Evolutionary conservation across 192 early-diverging fungal species (phyloP), one percentile per base, ranked within the genome.

Genomic region (Oehlia diaphana): DNA sequence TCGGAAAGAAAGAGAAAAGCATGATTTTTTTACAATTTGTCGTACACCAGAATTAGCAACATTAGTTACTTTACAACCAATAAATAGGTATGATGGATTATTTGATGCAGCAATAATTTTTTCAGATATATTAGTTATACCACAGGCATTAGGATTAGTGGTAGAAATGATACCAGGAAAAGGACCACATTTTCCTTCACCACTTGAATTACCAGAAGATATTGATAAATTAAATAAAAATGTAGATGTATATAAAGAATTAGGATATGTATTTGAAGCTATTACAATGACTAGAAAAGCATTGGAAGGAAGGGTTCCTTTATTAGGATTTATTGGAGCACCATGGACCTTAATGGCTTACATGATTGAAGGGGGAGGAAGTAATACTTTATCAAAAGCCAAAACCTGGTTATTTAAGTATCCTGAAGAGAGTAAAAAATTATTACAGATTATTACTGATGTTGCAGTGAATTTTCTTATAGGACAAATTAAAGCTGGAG

Each of bases 321-420:
- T 99, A 80, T 91, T 96, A 83, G 98, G 98, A 19, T 99, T 99
- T 81, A 90, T 91, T n/a, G 98, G 98, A 23, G 95, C 96, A 0
- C 98, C 98, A 8, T 99, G 98, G 98, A 99, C 98, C 35, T 87
- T 99, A 64, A 94, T 98, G 94, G 95, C 96, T 10, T 99, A 99
- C 81, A 98, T 98, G 96, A 93, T 99, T 82, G 98, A 99, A 84
- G 98, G 98, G 50, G 95, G 96, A 44, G 95, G 97, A 12, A 95
- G 94, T 83, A 97, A 96, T 83, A 95, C 91, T 1, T 87, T 97
- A 75, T 89, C 92, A 28, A 94, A 94, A 85, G 94, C 96, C 42
- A 99, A 99, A 85, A 81, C 89, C 9, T 99, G 95, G 96, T 88
- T 99, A 53, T 95, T 90, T 84, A 88, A 89, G 75, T 85, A 96